Conservation (phyloP, 2,329 filamentous ascomycete species). For the Alternaria sp. region DNA sequence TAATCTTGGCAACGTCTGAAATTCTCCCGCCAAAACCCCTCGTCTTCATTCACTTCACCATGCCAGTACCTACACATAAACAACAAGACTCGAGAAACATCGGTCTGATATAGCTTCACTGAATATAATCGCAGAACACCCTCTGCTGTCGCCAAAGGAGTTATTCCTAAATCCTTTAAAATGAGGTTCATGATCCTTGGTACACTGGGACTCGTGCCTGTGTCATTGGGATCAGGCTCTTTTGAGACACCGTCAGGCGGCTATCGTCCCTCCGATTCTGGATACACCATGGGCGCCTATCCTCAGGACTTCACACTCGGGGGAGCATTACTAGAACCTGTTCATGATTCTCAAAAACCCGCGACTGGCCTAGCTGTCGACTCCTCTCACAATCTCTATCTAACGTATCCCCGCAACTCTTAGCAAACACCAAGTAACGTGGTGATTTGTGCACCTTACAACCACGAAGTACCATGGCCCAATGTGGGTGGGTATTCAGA, state of each 20-base stretch:
- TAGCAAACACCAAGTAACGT: slow-evolving; percentile 52
- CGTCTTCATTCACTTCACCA: not conserved
- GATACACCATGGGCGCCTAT: slow-evolving; percentile 28
- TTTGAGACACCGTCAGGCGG: slow-evolving; percentile 22
- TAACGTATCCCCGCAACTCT: slow-evolving; percentile 55
- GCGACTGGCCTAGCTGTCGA: slow-evolving; percentile 55
- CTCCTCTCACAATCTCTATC: slow-evolving; percentile 49
- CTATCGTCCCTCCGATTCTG: slow-evolving; percentile 25
- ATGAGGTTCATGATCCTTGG: slow-evolving; percentile 5
- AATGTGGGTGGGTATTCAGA: slow-evolving; percentile 53
- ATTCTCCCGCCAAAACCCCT: not conserved
- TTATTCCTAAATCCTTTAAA: not conserved
- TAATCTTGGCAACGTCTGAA: not conserved
- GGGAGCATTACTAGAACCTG: slow-evolving; percentile 47
- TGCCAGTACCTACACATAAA: not conserved
- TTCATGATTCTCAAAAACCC: slow-evolving; percentile 51
- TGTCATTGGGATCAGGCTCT: slow-evolving; percentile 13
- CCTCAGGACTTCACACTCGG: slow-evolving; percentile 51
- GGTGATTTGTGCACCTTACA: slow-evolving; percentile 52
- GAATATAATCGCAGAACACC: not conserved
- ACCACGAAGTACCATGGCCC: slow-evolving; percentile 53
- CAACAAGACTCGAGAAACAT: not conserved
- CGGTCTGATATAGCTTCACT: not conserved
- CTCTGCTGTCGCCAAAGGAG: not conserved
- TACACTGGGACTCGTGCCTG: not conserved